A percentile compares a stretch with the other conserved stretches of the same genome.
Conservation (phyloP, 2,329 filamentous ascomycete species). For the Epichloe sylvatica region DNA sequence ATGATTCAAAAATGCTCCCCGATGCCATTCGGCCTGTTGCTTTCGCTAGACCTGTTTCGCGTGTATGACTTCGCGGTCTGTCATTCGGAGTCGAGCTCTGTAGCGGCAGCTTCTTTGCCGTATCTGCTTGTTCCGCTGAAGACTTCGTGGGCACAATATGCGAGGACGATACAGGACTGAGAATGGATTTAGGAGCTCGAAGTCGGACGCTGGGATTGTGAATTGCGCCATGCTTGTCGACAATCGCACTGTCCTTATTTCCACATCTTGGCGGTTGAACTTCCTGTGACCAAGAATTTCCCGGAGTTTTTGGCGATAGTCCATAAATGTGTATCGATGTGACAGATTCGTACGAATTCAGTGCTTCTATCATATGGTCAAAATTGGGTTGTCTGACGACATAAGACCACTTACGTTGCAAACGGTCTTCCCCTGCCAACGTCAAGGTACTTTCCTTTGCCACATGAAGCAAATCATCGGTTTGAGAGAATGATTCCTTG, state of each 20-base stretch:
- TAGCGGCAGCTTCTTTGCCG: conserved; percentile 19
- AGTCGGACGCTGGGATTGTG: not conserved
- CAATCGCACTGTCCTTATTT: not conserved
- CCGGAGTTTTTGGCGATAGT: conserved; percentile 21
- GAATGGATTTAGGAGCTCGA: conserved; percentile 4
- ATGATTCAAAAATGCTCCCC: conserved; percentile 60
- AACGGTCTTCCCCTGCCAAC: conserved; percentile 56
- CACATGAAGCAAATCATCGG: not conserved
- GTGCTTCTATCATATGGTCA: conserved; percentile 36
- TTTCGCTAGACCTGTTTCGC: conserved; percentile 3
- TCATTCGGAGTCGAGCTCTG: conserved; percentile 12
- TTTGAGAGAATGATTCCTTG: conserved; percentile 37
- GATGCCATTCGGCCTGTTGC: conserved; percentile 44
- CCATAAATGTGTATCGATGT: conserved; percentile 80
- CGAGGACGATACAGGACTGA: not conserved
- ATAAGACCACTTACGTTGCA: conserved; percentile 42
- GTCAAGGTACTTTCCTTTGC: conserved; percentile 34
- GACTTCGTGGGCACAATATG: not conserved
- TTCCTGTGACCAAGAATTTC: conserved; percentile 1
- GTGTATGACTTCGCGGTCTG: conserved; percentile 7
- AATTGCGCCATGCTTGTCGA: conserved; percentile 2
- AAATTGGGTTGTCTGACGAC: not conserved
- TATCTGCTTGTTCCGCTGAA: conserved; percentile 5
- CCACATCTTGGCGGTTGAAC: too few relatives aligned
- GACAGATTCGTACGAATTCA: conserved; percentile 57